phyloP scores from a whole-genome alignment of 2,329 filamentous ascomycete genomes.

The Paecilomyces sp. region DNA sequence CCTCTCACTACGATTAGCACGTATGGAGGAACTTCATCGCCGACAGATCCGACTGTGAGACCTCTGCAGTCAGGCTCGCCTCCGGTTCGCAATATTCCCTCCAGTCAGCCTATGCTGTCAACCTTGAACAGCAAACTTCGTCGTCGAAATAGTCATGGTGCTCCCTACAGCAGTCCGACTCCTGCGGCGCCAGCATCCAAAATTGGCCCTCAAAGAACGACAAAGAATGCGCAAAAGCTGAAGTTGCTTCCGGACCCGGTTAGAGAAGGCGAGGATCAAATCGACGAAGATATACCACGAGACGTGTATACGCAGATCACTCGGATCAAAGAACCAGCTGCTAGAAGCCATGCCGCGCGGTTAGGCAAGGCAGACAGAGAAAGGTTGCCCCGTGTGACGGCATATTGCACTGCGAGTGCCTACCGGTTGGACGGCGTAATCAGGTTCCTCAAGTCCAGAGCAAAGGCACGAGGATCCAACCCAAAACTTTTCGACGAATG shows the following conservation, averaged over 20 bases:
- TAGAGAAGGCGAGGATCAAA: constrained; percentile 65
- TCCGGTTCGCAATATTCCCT: constrained; percentile 24
- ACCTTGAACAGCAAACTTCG: constrained; percentile 82
- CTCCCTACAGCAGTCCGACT: constrained; percentile 39
- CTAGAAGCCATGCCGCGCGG: constrained; percentile 81
- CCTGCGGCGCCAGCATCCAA: constrained; percentile 51
- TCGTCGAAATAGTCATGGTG: constrained; percentile 74
- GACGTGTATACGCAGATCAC: constrained; percentile 98
- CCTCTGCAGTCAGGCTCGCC: constrained; percentile 33
- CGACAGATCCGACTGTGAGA: constrained; percentile 32
- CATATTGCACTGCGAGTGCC: constrained; percentile 89
- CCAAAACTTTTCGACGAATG: constrained; percentile 97
- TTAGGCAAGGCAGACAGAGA: constrained; percentile 90
- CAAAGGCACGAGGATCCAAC: constrained; percentile 67
- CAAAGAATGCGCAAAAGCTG: constrained; percentile 91
- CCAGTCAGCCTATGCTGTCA: constrained; percentile 59
- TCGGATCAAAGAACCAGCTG: constrained; percentile 92
- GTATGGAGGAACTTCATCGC: constrained; percentile 32
- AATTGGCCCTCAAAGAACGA: constrained; percentile 89
- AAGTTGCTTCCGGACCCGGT: constrained; percentile 94
- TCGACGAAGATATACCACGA: constrained; percentile 83
- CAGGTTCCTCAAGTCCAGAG: constrained; percentile 80
- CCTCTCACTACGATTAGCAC: constrained; percentile 39
- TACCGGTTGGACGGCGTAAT: constrained; percentile 87
- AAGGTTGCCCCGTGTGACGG: constrained; percentile 81